Evolutionary conservation across 352 stramenopile species (phyloP), one percentile per base, ranked within the genome.

Genomic region (Pythium brassicae): DNA sequence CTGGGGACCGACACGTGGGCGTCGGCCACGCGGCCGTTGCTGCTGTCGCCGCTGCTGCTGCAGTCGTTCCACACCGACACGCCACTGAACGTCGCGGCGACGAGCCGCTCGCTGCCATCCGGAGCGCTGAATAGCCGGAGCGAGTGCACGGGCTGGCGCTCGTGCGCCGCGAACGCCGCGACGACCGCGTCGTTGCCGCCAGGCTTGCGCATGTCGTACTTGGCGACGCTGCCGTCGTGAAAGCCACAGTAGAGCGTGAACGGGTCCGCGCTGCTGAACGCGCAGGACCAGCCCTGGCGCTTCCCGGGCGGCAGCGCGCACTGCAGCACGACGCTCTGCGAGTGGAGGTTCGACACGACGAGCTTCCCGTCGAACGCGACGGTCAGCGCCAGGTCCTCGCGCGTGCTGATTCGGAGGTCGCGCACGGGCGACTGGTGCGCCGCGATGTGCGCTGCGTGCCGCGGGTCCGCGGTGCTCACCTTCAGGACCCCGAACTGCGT

Each of bases 321-420:
- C 46, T 78, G 58, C 32, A 81, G 46, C 43, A 68, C 61, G n/a
- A 79, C 64, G 4, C 62, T 78, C 32, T 83, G 49, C 19, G 77
- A 66, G 19, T 57, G 46, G 15, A 85, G 60, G 63, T 63, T 74
- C 2, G 76, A 78, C 42, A 92, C 57, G 9, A 62, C 68, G 19
- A 86, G 61, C 47, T 83, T 84, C 3, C 68, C 72, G 60, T 91
- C 78, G 43, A 88, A 89, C 9, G 76, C 74, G 19, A 84, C 68
- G 4, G 76, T 82, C 0, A 88, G 43, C 22, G 71, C 72, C 50
- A 74, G 50, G 14, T 68, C 55, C 23, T 69, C 66, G 3, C 57
- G 60, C 10, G 29, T 25, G 47, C 63, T 74, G 40, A 91, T 77
- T 20, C 55, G 62, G 15, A 91, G 53, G 59, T 91, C 81, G 3